Percentiles rank a stretch among this genome's conserved stretches.
Evolutionary conservation across 805 yeast genomes (phyloP).

Genomic region (Pichia thaimueangensis): DNA sequence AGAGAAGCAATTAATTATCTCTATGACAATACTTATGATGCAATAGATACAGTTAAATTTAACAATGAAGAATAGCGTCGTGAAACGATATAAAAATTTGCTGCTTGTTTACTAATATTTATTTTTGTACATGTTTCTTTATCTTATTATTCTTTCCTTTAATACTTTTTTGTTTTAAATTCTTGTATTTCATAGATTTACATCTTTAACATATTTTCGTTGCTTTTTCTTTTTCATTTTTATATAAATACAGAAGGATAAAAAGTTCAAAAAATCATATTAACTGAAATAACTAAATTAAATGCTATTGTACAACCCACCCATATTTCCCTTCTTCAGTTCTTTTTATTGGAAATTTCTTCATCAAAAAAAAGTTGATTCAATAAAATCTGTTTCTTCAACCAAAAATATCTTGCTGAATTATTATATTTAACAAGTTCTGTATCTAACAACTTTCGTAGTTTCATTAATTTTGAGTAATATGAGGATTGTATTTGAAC

Average conservation of each 20-base stretch:
- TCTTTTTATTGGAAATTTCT: background rate
- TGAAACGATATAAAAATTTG: too few species aligned
- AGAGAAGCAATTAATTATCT: constrained; percentile 29
- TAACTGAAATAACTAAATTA: background rate
- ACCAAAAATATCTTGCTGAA: constrained; percentile 21
- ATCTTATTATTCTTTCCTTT: too few species aligned
- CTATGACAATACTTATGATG: constrained; percentile 26
- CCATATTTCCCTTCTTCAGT: background rate
- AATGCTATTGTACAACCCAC: too few species aligned
- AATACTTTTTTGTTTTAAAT: too few species aligned
- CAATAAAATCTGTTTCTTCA: constrained; percentile 24
- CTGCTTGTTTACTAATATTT: too few species aligned
- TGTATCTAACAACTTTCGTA: constrained; percentile 16
- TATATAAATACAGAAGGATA: too few species aligned
- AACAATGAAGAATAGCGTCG: constrained; percentile 26
- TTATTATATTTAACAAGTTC: constrained; percentile 19
- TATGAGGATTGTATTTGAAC: constrained; percentile 19
- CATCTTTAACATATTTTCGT: too few species aligned
- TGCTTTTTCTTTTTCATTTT: too few species aligned
- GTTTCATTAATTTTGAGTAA: constrained; percentile 15
- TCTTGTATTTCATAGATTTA: too few species aligned
- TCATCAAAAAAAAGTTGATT: constrained; percentile 12
- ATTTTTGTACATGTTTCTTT: too few species aligned
- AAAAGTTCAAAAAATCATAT: background rate
- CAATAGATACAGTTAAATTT: constrained; percentile 27